phyloP scores from a whole-genome alignment of 345 rosid genomes.

The Clausena lansium region DNA sequence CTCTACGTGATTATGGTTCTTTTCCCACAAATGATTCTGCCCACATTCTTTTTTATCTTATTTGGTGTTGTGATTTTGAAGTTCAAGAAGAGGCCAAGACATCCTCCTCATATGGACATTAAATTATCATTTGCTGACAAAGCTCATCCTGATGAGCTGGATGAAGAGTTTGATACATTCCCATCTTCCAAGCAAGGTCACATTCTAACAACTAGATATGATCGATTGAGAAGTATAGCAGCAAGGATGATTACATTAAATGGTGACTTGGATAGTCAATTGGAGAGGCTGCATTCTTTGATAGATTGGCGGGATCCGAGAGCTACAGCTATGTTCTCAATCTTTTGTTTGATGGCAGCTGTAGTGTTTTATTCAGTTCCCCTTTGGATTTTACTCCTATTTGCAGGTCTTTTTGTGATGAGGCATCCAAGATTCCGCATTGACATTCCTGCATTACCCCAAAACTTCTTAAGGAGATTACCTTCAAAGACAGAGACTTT shows the following conservation, averaged over 20 bases:
- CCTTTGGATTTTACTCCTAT: neutral
- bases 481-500: conserved; percentile 27
- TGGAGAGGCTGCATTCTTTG: conserved; percentile 32
- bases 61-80: conserved; percentile 17
- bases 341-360: conserved; percentile 21
- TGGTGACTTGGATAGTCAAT: conserved; percentile 44
- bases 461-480: conserved; percentile 34
- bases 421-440: conserved; percentile 20
- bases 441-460: conserved; percentile 14
- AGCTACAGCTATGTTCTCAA: conserved; percentile 30
- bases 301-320: conserved; percentile 44
- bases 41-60: conserved; percentile 20
- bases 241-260: conserved; percentile 30
- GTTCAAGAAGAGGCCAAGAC: conserved; percentile 36
- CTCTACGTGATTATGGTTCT: conserved; percentile 14
- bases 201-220: conserved; percentile 37
- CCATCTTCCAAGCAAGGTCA: conserved; percentile 35
- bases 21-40: conserved; percentile 27
- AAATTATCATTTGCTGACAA: conserved; percentile 35
- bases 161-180: conserved; percentile 53
- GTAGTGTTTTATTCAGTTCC: conserved; percentile 3
- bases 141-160: conserved; percentile 33
- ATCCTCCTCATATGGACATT: conserved; percentile 45
- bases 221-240: conserved; percentile 42
- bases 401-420: conserved; percentile 13